Evolutionary conservation across 2,329 filamentous ascomycete species (phyloP).

Genomic region (Ascochyta clinopodiicola): DNA sequence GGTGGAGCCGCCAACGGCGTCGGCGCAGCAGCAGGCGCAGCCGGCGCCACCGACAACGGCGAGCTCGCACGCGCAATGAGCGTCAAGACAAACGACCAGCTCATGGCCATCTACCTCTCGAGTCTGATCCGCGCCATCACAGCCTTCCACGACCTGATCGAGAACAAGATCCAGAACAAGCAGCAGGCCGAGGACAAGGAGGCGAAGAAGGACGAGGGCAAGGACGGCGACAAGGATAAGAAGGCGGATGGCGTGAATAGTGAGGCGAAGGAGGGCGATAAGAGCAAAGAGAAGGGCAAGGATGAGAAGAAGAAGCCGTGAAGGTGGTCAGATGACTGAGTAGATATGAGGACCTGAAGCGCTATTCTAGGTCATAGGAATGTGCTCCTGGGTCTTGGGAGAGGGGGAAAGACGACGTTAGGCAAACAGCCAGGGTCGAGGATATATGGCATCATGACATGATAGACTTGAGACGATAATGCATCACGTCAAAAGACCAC

Average conservation of each 20-base stretch:
- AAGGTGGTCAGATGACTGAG: neutral
- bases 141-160: conserved; percentile 97
- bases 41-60: conserved; percentile 66
- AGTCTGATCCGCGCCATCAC: conserved; percentile 97
- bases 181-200: conserved; percentile 97
- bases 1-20: conserved; percentile 52
- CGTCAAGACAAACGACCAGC: conserved; percentile 98
- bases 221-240: conserved; percentile 71
- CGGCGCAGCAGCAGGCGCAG: conserved; percentile 55
- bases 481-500: conserved; percentile 16
- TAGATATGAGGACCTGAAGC: neutral
- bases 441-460: conserved; percentile 31
- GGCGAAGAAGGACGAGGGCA: conserved; percentile 64
- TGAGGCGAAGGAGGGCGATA: conserved; percentile 57
- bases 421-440: neutral
- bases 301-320: conserved; percentile 59
- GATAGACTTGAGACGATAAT: conserved; percentile 33
- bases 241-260: conserved; percentile 63
- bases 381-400: neutral
- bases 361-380: neutral
- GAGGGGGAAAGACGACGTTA: neutral
- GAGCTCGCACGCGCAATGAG: conserved; percentile 97
- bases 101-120: conserved; percentile 97
- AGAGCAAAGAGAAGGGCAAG: conserved; percentile 64
- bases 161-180: conserved; percentile 99